Base-by-base conservation (phyloP, 1,284 basidiomycete species). In the Microbotryomycetes sp. region DNA sequence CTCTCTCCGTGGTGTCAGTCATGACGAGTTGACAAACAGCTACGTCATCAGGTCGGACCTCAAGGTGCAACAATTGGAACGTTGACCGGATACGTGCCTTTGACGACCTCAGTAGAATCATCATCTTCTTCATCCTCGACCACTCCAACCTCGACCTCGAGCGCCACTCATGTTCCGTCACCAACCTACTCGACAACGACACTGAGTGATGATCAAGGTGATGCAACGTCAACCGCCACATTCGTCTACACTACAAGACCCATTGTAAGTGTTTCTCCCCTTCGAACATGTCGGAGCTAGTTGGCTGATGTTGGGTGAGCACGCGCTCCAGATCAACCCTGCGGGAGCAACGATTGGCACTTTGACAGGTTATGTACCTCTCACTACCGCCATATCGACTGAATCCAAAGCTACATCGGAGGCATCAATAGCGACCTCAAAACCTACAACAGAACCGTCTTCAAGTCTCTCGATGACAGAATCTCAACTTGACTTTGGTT, bases 271-370 rank as follows among this genome's bases (percentile, higher is more conserved):
- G 36, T 19, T 9, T 19, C 36, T n/a, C n/a, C n/a, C n/a, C n/a
- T n/a, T n/a, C n/a, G n/a, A n/a, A n/a, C n/a, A n/a, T n/a, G n/a
- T n/a, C n/a, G n/a, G n/a, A n/a, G n/a, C n/a, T n/a, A n/a, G 19
- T 42, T 42, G 36, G 19, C 19, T 19, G 12, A 42, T 12, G 36
- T 19, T 42, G 36, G 36, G 12, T 42, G 12, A 42, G 9, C 36
- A 19, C 36, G 36, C 36, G 9, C 19, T 12, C 36, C 36, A 42
- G 36, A 19, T 68, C 26, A 68, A 68, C 57, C 66, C 66, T 2
- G 66, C 60, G 3, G 66, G 66, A 1, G 59, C 55, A 49, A 68
- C 67, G 2, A 62, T 68, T 32, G 67, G 67, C 3, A 68, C 67
- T 1, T 6, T 68, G 29, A 66, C 66, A n/a, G 64, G 57, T 6